These are phyloP conservation scores for Golubevia pallescens DNA, from an alignment of 1,284 basidiomycete genomes.

Conservation along the genomic window DNA sequence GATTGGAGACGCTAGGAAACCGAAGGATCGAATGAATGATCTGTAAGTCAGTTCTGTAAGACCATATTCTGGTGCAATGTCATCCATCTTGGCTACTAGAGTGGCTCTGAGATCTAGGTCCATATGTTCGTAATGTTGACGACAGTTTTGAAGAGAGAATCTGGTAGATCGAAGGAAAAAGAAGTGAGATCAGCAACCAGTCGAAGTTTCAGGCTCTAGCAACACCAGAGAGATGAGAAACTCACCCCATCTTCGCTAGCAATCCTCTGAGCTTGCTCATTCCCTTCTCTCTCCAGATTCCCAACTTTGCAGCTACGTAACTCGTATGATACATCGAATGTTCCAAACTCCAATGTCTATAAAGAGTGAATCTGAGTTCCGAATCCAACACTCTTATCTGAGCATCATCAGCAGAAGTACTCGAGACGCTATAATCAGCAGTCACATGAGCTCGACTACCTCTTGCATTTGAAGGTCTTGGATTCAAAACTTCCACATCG, in stretches of 20 bases:
- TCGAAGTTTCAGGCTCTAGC: too few relatives aligned
- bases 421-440: slow-evolving; percentile 17
- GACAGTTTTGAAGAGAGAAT: slow-evolving; percentile 89
- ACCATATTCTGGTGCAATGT: slow-evolving; percentile 93
- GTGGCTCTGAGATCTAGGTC: slow-evolving; percentile 86
- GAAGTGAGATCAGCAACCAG: too few relatives aligned
- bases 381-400: slow-evolving; percentile 39
- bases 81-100: slow-evolving; percentile 82
- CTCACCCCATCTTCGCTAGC: slow-evolving; percentile 97
- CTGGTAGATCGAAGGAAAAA: slow-evolving; percentile 66
- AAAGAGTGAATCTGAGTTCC: slow-evolving; percentile 79
- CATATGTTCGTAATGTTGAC: slow-evolving; percentile 94
- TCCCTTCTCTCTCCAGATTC: slow-evolving; percentile 94
- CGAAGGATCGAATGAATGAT: slow-evolving; percentile 88
- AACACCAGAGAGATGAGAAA: slow-evolving; percentile 24
- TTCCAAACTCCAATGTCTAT: slow-evolving; percentile 96
- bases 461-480: slow-evolving; percentile 2
- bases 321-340: slow-evolving; percentile 97
- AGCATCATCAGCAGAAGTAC: slow-evolving; percentile 44
- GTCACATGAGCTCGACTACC: slow-evolving; percentile 1
- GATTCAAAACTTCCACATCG: slow-evolving; percentile 42
- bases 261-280: slow-evolving; percentile 85
- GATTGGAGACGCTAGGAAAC: slow-evolving; percentile 82
- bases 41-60: slow-evolving; percentile 92
- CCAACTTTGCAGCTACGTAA: slow-evolving; percentile 92